phyloP scores from a whole-genome alignment of 129 eudicot species.

The Arctium lappa region DNA sequence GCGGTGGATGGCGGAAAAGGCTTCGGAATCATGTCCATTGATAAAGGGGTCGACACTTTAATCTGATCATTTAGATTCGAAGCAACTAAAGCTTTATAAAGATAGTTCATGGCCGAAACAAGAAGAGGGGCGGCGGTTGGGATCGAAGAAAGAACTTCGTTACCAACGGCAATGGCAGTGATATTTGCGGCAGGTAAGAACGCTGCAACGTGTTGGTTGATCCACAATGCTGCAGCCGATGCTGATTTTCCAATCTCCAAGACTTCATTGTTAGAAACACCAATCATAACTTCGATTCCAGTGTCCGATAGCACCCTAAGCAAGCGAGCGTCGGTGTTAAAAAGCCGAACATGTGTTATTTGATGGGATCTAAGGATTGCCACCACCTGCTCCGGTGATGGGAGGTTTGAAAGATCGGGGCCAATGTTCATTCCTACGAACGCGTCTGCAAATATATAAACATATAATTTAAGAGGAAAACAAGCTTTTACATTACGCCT shows the following conservation, averaged over 20 bases:
- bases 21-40: slow-evolving; percentile 56
- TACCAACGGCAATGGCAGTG: slow-evolving; percentile 75
- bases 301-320: slow-evolving; percentile 62
- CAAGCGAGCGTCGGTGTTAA: slow-evolving; percentile 51
- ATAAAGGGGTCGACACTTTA: slow-evolving; percentile 68
- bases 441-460: slow-evolving; percentile 40
- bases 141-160: slow-evolving; percentile 46
- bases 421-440: slow-evolving; percentile 65
- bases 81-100: slow-evolving; percentile 72
- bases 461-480: background rate
- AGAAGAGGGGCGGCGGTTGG: slow-evolving; percentile 52
- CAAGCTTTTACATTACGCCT: background rate
- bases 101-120: slow-evolving; percentile 56
- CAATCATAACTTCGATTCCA: slow-evolving; percentile 64
- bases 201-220: slow-evolving; percentile 62
- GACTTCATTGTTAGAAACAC: slow-evolving; percentile 56
- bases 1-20: slow-evolving; percentile 89
- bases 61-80: slow-evolving; percentile 55
- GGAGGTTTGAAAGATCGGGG: slow-evolving; percentile 46
- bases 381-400: slow-evolving; percentile 51
- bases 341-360: slow-evolving; percentile 71
- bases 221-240: slow-evolving; percentile 65
- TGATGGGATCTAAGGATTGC: slow-evolving; percentile 43
- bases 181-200: slow-evolving; percentile 69
- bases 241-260: slow-evolving; percentile 52